Evolutionary conservation across 108 stramenopile species (phyloP), one percentile per base, ranked within the genome.

Genomic region (Nitzschia palea): DNA sequence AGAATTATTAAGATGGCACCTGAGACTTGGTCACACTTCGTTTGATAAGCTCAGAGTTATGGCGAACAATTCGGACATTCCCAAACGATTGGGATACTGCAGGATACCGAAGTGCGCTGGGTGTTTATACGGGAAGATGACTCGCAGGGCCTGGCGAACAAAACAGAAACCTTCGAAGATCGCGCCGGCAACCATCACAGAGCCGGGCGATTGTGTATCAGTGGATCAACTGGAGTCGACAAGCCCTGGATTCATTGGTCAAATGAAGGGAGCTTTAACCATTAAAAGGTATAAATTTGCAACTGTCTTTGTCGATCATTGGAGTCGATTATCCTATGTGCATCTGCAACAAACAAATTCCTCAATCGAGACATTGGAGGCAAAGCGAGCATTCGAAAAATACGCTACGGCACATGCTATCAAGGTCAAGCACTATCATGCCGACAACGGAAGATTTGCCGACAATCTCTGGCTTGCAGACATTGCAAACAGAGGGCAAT

Each of bases 331-430:
- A 3, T 17, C 53, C 51, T 85, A 72, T 35, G 62, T 76, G 17
- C 54, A 76, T 33, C 36, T 85, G 23, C 74, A 72, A 34, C 36
- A 68, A 48, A 60, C 69, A 18, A 27, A 57, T 2, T 36, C 60
- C 0, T 55, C 62, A 0, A 55, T 76, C 9, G 80, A 79, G 34
- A 79, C 78, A 0, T n/a, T 81, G 0, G 22, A 55, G 1, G 80
- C 65, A 4, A 81, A 79, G 50, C 14, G 20, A 53, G 80, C 84
- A 0, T 85, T 79, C 50, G 84, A 85, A 54, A 42, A 23, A n/a
- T 54, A 67, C 42, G 27, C 54, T 3, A 4, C 27, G n/a, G 8
- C 29, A 4, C 5, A 55, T 22, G 52, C 54, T 29, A 66, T 48
- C 9, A 69, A 33, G 9, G 50, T 84, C 9, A 2, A 47, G 26